phyloP scores from a whole-genome alignment of 139 green algal species.

The Chlamydomonas asymmetrica region DNA sequence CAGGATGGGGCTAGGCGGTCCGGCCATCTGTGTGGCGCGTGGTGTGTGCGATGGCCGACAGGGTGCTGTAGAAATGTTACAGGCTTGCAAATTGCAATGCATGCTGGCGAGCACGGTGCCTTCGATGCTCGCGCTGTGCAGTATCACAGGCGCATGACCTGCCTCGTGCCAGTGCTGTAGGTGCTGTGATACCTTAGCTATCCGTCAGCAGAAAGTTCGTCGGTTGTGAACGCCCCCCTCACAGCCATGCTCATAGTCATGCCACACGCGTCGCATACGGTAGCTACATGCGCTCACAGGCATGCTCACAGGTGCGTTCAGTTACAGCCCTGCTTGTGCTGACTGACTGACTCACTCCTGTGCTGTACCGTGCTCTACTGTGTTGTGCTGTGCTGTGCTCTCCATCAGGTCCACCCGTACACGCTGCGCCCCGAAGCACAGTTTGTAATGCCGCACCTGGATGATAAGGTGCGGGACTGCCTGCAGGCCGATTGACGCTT shows the following conservation, averaged over 20 bases:
- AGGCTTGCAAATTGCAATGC: neutral
- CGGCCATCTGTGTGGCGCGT: neutral
- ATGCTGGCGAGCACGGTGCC: no score
- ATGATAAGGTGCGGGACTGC: neutral
- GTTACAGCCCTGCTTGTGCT: neutral
- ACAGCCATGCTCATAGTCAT: neutral
- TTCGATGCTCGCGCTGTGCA: no score
- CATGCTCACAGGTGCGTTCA: neutral
- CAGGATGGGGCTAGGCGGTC: neutral
- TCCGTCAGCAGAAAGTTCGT: no score
- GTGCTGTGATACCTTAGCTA: no score
- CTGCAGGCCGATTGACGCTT: neutral
- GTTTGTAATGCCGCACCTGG: conserved; percentile 34
- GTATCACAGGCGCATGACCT: no score
- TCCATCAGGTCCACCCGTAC: conserved; percentile 26
- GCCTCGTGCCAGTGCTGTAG: no score
- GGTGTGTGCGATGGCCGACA: no score
- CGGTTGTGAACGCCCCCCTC: no score
- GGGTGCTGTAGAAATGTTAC: neutral
- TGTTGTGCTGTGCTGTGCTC: neutral
- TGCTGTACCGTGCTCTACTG: neutral
- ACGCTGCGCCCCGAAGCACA: conserved; percentile 29
- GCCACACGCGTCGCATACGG: neutral
- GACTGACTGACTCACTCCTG: neutral
- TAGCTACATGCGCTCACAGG: neutral